Percentiles rank a stretch among this genome's conserved stretches.
Conservation (phyloP, 208 protist genomes). For the Phytomonas francai region DNA sequence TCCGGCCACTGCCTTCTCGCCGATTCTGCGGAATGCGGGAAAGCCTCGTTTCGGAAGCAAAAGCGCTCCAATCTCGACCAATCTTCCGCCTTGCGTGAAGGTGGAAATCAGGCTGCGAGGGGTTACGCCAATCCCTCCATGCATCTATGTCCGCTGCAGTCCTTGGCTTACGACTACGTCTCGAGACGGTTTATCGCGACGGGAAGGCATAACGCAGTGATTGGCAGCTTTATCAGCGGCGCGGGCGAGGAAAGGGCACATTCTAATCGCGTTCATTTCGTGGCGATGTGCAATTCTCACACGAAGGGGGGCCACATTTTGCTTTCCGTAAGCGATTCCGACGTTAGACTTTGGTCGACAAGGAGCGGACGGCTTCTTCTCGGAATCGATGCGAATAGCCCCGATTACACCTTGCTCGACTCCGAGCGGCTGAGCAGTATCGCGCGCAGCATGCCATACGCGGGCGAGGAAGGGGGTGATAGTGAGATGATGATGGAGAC, state of each 20-base stretch:
- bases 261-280: conserved; percentile 32
- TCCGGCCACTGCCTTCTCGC: not conserved
- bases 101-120: conserved; percentile 2
- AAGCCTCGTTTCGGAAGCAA: not conserved
- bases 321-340: conserved; percentile 41
- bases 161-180: conserved; percentile 51
- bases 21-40: conserved; percentile 1
- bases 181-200: conserved; percentile 55
- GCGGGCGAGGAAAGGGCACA: conserved; percentile 43
- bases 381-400: conserved; percentile 55
- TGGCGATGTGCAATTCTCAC: conserved; percentile 9
- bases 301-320: conserved; percentile 22
- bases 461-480: conserved; percentile 2
- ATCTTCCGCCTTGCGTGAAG: not conserved
- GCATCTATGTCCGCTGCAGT: conserved; percentile 30
- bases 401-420: conserved; percentile 40
- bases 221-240: conserved; percentile 60
- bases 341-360: conserved; percentile 56
- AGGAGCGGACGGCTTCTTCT: conserved; percentile 37
- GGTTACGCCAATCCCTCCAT: not conserved
- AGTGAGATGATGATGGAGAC: not conserved
- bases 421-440: conserved; percentile 21
- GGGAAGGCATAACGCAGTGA: conserved; percentile 50
- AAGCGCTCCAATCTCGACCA: not conserved
- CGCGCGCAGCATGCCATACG: not conserved